Percentiles rank a stretch among this genome's conserved stretches.
These are phyloP conservation scores for Cryptococcus sp. DNA, from an alignment of 1,284 basidiomycete genomes.

Conservation along the genomic window DNA sequence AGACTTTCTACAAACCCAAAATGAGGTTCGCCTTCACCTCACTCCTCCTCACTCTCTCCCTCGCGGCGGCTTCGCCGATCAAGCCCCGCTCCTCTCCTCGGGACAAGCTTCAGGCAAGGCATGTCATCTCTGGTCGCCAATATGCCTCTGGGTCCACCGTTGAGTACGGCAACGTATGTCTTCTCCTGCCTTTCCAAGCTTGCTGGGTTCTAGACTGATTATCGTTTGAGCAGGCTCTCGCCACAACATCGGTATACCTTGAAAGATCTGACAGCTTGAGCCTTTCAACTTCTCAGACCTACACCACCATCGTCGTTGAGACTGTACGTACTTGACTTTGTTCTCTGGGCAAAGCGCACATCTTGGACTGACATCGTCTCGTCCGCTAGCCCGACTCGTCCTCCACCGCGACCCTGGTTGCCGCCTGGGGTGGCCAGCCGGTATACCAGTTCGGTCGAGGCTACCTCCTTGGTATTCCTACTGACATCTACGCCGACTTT, in stretches of 20 bases:
- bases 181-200: not conserved
- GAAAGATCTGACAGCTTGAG: conserved; percentile 9
- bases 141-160: conserved; percentile 4
- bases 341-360: no score
- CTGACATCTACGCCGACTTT: conserved; percentile 10
- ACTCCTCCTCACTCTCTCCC: conserved; percentile 1
- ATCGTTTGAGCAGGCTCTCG: conserved; percentile 6
- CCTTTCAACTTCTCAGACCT: conserved; percentile 8
- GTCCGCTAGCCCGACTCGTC: conserved; percentile 4
- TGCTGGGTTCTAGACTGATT: not conserved
- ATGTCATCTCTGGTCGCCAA: conserved; percentile 13
- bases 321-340: conserved; percentile 6
- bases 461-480: conserved; percentile 12
- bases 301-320: conserved; percentile 15
- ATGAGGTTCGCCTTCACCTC: conserved; percentile 4
- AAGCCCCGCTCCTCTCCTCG: not conserved
- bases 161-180: conserved; percentile 10
- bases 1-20: not conserved
- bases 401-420: conserved; percentile 7
- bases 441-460: conserved; percentile 10
- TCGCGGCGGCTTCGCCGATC: not conserved
- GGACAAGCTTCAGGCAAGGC: conserved; percentile 4
- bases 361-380: not conserved
- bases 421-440: conserved; percentile 13
- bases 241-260: conserved; percentile 8